Base-by-base conservation (phyloP, 768 basidiomycete genomes). In the Tricholoma sp. region DNA sequence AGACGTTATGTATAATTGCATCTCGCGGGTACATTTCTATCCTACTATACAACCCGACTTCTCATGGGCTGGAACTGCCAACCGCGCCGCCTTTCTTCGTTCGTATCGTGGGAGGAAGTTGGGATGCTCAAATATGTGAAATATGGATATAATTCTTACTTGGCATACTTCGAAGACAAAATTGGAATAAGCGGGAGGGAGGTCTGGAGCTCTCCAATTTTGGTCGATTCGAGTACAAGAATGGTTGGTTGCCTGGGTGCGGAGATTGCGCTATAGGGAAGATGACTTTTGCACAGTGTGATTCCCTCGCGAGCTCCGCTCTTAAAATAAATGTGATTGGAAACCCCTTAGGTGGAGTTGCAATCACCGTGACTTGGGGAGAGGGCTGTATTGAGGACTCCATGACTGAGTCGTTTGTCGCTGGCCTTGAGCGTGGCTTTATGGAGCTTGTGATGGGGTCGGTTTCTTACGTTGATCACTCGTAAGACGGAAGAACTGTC, bases 121-220 rank as follows among this genome's bases (percentile, higher is more conserved):
- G 75, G 75, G n/a, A 58, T 71, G 61, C 60, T 78, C 35, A 66
- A 66, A 35, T 72, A 63, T 53, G 56, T 76, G 6, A 34, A 34
- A 11, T 34, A 9, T 34, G 32, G 32, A 9, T 67, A 66, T 54
- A 69, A 72, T 27, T 60, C 67, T 47, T 71, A 70, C 55, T 64
- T 62, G 27, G 59, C 56, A 4, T 76, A 59, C 59, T 64, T 71
- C 52, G 54, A 43, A 8, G 65, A 67, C 1, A 64, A 64, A 59
- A 51, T 73, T 16, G 74, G 71, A 67, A 63, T 60, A 74, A 75
- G 60, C 66, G 76, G 22, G 57, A 55, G 3, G 61, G 18, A n/a
- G 69, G 68, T 29, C 54, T 78, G n/a, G 70, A 72, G 57, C 51
- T 77, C 9, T 76, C 75, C n/a, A 78, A 77, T 60, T 52, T 73